Percentiles rank a stretch among this genome's conserved stretches.
Evolutionary conservation across 768 basidiomycete species (phyloP).

Genomic region (Suillus luteus): DNA sequence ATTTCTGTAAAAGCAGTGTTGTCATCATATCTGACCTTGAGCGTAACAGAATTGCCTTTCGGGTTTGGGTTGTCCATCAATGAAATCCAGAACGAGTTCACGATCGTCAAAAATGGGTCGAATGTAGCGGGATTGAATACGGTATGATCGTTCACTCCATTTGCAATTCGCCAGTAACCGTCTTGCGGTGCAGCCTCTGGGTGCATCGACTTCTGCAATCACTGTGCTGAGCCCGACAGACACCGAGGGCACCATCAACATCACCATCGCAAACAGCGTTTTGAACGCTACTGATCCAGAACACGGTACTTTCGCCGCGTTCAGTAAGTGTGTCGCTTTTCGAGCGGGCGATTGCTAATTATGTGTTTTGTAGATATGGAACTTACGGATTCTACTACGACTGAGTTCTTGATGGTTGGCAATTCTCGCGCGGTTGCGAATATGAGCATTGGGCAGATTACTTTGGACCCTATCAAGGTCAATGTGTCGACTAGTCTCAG

Average conservation of each 20-base stretch:
- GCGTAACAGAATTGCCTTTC: conserved; percentile 62
- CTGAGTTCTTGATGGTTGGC: conserved; percentile 60
- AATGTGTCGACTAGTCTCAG: conserved; percentile 62
- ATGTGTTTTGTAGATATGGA: conserved; percentile 45
- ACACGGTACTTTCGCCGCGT: conserved; percentile 54
- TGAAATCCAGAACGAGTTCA: conserved; percentile 66
- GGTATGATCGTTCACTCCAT: conserved; percentile 33
- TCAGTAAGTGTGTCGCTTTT: conserved; percentile 46
- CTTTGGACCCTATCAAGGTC: conserved; percentile 71
- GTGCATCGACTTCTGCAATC: conserved; percentile 64
- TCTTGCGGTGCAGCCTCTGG: conserved; percentile 47
- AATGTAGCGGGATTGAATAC: conserved; percentile 62
- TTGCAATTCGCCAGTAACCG: conserved; percentile 6
- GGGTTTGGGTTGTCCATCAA: conserved; percentile 62
- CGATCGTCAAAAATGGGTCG: conserved; percentile 53
- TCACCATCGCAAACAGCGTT: conserved; percentile 56
- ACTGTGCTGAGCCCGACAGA: conserved; percentile 50
- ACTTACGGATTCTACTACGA: conserved; percentile 50
- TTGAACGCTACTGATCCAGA: conserved; percentile 49
- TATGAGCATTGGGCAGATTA: conserved; percentile 63
- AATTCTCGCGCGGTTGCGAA: conserved; percentile 61
- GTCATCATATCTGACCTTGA: conserved; percentile 4
- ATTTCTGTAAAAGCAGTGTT: neutral
- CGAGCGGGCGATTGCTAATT: neutral
- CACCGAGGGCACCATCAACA: conserved; percentile 66